Evolutionary conservation across 768 basidiomycete genomes (phyloP).

Genomic region (Russula griseocarnosa): DNA sequence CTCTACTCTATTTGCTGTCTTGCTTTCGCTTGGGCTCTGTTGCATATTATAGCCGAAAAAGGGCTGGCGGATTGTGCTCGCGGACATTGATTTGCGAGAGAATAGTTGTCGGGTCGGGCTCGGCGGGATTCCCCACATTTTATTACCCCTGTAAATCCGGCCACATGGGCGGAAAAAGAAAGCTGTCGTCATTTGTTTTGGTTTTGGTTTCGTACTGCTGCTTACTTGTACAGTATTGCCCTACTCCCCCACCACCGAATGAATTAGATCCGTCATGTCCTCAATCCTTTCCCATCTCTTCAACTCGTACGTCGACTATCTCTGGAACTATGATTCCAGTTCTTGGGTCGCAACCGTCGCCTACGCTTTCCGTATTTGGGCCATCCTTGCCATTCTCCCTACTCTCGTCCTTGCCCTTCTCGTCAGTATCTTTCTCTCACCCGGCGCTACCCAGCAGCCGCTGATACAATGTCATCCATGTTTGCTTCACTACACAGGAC

Average conservation of each 20-base stretch:
- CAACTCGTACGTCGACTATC: slow-evolving; percentile 55
- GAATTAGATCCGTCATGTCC: slow-evolving; percentile 18
- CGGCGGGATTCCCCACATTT: neutral
- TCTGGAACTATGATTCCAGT: slow-evolving; percentile 58
- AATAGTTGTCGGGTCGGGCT: neutral
- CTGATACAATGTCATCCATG: no score
- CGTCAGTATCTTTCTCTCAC: slow-evolving; percentile 40
- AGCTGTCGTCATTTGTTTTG: slow-evolving; percentile 7
- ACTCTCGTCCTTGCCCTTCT: slow-evolving; percentile 61
- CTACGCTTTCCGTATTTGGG: slow-evolving; percentile 59
- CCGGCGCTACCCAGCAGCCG: no score
- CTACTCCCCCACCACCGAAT: neutral
- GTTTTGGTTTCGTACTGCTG: neutral
- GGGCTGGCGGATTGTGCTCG: neutral
- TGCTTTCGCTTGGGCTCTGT: slow-evolving; percentile 14
- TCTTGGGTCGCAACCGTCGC: slow-evolving; percentile 69
- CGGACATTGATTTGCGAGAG: slow-evolving; percentile 4
- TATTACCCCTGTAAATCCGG: neutral
- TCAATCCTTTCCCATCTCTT: slow-evolving; percentile 39
- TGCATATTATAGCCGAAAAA: slow-evolving; percentile 8
- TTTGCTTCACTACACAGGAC: slow-evolving; percentile 48
- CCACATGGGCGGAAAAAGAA: neutral
- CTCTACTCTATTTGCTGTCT: slow-evolving; percentile 21
- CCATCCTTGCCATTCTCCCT: slow-evolving; percentile 46
- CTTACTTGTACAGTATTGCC: slow-evolving; percentile 6